These are phyloP conservation scores for Pythium insidiosum DNA, from an alignment of 352 stramenopile genomes.

Conservation along the genomic window DNA sequence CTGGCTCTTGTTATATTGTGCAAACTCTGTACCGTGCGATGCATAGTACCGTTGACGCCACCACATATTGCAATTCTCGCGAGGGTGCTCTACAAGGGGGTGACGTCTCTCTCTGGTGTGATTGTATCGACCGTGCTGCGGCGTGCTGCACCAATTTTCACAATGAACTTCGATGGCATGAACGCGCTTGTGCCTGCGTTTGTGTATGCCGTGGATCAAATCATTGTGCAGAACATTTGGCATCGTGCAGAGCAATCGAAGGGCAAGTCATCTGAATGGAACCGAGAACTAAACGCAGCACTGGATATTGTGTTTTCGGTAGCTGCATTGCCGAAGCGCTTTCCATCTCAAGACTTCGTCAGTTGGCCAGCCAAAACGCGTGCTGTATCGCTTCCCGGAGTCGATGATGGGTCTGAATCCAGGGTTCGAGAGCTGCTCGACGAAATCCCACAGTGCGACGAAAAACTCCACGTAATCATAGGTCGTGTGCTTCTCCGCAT, in stretches of 20 bases:
- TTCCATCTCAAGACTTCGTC: slow-evolving; percentile 68
- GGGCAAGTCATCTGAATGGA: slow-evolving; percentile 69
- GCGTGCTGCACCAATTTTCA: slow-evolving; percentile 66
- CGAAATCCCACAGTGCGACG: slow-evolving; percentile 58
- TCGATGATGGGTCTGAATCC: slow-evolving; percentile 3
- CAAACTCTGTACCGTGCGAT: slow-evolving; percentile 67
- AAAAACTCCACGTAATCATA: slow-evolving; percentile 64
- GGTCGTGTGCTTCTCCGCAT: slow-evolving; percentile 74
- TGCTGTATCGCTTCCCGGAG: slow-evolving; percentile 3
- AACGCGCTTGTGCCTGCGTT: slow-evolving; percentile 76
- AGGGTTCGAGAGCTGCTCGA: slow-evolving; percentile 50
- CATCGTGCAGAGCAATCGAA: slow-evolving; percentile 54
- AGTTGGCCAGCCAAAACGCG: slow-evolving; percentile 42
- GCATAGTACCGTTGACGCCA: slow-evolving; percentile 46
- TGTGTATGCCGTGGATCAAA: slow-evolving; percentile 72
- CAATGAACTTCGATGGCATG: slow-evolving; percentile 67
- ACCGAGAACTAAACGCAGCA: slow-evolving; percentile 68
- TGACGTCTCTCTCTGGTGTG: slow-evolving; percentile 60
- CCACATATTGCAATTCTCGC: slow-evolving; percentile 57
- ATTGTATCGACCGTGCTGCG: slow-evolving; percentile 79
- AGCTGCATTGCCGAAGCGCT: slow-evolving; percentile 58
- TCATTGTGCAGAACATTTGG: slow-evolving; percentile 82
- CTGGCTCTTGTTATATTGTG: slow-evolving; percentile 72
- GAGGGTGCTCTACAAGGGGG: slow-evolving; percentile 66
- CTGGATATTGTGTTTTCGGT: slow-evolving; percentile 76